Evolutionary conservation across 2,329 filamentous ascomycete species (phyloP).

Genomic region (Cladophialophora chaetospira): DNA sequence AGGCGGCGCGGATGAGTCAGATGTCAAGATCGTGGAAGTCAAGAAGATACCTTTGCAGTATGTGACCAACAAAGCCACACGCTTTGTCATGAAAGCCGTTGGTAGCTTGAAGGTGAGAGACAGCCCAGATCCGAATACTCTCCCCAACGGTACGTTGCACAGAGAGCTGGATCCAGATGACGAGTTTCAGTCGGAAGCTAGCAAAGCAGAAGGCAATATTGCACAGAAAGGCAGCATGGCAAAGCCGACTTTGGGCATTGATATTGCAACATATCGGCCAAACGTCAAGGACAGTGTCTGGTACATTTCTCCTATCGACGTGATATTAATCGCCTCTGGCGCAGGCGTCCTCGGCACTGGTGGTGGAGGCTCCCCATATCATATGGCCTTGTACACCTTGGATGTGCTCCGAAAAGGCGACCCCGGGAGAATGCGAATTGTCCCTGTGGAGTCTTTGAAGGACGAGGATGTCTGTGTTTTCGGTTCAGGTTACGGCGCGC

Average conservation of each 20-base stretch:
- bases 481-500: constrained; percentile 49
- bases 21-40: constrained; percentile 38
- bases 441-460: constrained; percentile 42
- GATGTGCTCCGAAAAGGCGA: constrained; percentile 41
- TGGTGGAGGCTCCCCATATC: constrained; percentile 46
- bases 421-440: constrained; percentile 43
- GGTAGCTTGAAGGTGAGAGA: constrained; percentile 39
- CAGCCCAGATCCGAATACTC: neutral
- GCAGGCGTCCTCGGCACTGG: constrained; percentile 44
- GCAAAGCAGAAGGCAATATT: constrained; percentile 19
- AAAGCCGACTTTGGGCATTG: constrained; percentile 24
- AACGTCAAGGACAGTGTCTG: constrained; percentile 39
- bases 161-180: constrained; percentile 28
- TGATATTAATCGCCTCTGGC: constrained; percentile 43
- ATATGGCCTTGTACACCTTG: constrained; percentile 51
- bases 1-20: constrained; percentile 22
- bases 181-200: constrained; percentile 24
- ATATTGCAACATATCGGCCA: constrained; percentile 39
- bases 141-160: constrained; percentile 33
- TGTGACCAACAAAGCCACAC: constrained; percentile 38
- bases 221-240: constrained; percentile 16
- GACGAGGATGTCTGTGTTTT: constrained; percentile 47
- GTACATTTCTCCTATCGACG: constrained; percentile 42
- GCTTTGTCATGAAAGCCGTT: constrained; percentile 43
- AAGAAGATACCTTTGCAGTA: constrained; percentile 37